Base-by-base conservation (phyloP, 2,329 filamentous ascomycete genomes). In the Xylaria polymorpha region DNA sequence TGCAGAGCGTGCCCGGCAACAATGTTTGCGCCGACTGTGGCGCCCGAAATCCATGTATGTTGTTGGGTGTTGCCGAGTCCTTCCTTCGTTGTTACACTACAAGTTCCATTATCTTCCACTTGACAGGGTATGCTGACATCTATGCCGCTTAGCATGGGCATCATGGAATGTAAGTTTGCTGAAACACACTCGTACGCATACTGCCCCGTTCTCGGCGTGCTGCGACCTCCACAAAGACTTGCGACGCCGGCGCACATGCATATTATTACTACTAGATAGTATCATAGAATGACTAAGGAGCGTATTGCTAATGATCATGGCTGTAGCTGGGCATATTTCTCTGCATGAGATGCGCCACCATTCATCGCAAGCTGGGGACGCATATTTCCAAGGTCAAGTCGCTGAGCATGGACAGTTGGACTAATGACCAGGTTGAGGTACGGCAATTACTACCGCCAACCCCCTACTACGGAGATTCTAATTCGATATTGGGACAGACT, bases 311-410 rank as follows among this genome's bases (percentile, higher is more conserved):
- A 77, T 73, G 61, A 73, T 46, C 25, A 60, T 72, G 66, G 37
- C 48, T 72, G 53, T 78, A 98, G 93, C 85, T 99, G 82, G 96
- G 96, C 69, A 90, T 98, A 73, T 99, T 99, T 80, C 86, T 99
- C 60, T 99, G 96, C 83, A 97, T 99, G 92, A 93, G 96, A 79
- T 99, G 96, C 85, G 96, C 94, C 63, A 89, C 94, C 64, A 88
- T 98, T 77, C 96, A 99, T 84, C 93, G 96, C 78, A 98, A 98
- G 83, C 86, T 99, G 77, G 96, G 96, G 70, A 98, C 96, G 48
- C 96, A 99, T 81, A 94, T 99, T 72, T 98, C 94, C 74, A 99
- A 99, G 81, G 94, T 99, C 84, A 99, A 99, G 82, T 98, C 94
- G 44, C 82, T 99, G 83, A 98, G 92, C 81, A 98, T 99, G 94